Conservation (phyloP, 495 filamentous ascomycete genomes). For the Saxispiralis lemnorum region DNA sequence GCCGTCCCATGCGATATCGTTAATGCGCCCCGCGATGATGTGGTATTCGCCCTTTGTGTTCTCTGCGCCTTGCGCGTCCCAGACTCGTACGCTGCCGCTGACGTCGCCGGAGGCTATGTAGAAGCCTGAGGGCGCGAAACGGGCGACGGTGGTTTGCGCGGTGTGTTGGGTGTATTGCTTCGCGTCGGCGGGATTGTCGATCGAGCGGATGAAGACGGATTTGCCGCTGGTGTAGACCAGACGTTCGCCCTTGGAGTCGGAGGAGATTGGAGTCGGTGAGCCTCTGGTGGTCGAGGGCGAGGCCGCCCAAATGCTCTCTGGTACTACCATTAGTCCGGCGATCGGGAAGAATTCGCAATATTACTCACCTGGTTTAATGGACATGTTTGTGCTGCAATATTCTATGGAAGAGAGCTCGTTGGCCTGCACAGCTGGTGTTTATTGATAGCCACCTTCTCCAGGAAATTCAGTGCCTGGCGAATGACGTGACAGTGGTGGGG, state of each 20-base stretch:
- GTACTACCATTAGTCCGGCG: background rate
- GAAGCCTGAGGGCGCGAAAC: conserved; percentile 86
- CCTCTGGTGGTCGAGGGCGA: conserved; percentile 69
- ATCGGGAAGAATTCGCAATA: background rate
- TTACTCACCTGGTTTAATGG: conserved; percentile 2
- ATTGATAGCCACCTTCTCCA: too few relatives aligned
- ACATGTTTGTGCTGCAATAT: background rate
- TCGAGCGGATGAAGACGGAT: conserved; percentile 82
- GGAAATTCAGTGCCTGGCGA: too few relatives aligned
- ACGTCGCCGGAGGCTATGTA: conserved; percentile 89
- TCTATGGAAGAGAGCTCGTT: too few relatives aligned
- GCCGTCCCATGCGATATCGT: conserved; percentile 93
- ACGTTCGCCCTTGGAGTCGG: conserved; percentile 78
- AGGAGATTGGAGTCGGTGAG: conserved; percentile 74
- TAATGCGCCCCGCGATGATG: conserved; percentile 87
- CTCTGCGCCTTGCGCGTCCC: conserved; percentile 55
- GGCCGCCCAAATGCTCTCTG: conserved; percentile 57
- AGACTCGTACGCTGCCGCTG: conserved; percentile 67
- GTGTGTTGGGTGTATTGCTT: conserved; percentile 88
- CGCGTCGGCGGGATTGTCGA: conserved; percentile 67
- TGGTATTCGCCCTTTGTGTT: conserved; percentile 72
- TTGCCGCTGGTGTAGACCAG: conserved; percentile 91
- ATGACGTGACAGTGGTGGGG: too few relatives aligned
- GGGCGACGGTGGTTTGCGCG: conserved; percentile 70
- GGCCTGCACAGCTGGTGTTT: too few relatives aligned